Percentiles rank a stretch among this genome's conserved stretches.
These are phyloP conservation scores for Juglanconis oblonga DNA, from an alignment of 2,329 filamentous ascomycete species.

Conservation along the genomic window DNA sequence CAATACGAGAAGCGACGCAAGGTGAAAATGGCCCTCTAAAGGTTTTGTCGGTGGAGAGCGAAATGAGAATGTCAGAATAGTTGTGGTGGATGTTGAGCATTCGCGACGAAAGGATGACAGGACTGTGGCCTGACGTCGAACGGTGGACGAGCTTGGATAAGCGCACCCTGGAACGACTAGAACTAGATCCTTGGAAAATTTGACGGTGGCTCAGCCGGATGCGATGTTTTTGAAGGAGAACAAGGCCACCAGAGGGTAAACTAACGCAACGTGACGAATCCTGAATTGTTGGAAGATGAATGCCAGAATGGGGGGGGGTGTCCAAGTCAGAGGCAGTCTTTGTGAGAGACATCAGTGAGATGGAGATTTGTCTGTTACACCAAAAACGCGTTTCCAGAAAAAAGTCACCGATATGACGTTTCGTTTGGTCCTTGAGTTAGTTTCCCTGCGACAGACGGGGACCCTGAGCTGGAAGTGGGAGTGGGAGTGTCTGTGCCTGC, in stretches of 20 bases:
- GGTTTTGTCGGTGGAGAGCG: neutral
- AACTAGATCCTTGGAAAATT: neutral
- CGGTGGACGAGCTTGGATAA: constrained; percentile 2
- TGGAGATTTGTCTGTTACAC: no score
- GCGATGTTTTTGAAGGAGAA: neutral
- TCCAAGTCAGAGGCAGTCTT: no score
- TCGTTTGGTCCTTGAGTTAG: no score
- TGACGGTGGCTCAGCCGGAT: neutral
- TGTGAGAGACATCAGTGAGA: no score
- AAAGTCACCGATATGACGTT: no score
- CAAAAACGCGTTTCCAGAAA: no score
- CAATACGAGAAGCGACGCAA: constrained; percentile 8
- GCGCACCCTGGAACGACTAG: neutral
- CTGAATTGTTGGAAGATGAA: no score
- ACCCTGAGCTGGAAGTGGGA: no score
- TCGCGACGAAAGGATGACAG: neutral
- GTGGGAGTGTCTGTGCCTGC: no score
- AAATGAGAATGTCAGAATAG: constrained; percentile 3
- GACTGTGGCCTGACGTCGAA: constrained; percentile 16
- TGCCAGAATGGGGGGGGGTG: no score
- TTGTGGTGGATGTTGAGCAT: neutral
- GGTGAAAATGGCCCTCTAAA: neutral
- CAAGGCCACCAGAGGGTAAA: neutral
- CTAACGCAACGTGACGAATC: neutral
- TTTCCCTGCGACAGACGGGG: no score